phyloP scores from a whole-genome alignment of 164 flowering plant genomes.

The Umbellularia californica region DNA sequence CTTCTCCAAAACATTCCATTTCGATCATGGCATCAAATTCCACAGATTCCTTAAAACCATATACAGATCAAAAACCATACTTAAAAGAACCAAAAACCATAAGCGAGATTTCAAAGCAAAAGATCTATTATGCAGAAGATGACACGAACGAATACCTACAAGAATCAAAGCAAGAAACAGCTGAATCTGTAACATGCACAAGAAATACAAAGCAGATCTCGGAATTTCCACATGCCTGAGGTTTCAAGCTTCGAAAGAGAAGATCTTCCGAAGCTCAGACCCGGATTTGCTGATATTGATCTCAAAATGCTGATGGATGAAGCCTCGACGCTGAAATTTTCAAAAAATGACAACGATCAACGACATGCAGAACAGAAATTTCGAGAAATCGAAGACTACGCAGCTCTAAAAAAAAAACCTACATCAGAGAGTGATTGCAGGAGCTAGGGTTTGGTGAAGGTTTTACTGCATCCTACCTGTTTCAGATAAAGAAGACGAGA shows the following conservation, averaged over 20 bases:
- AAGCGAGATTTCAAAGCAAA: too few relatives aligned
- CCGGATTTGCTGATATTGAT: background rate
- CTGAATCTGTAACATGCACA: too few relatives aligned
- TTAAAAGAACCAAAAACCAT: too few relatives aligned
- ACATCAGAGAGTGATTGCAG: background rate
- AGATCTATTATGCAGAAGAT: too few relatives aligned
- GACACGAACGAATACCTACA: too few relatives aligned
- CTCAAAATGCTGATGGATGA: background rate
- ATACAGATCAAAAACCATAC: too few relatives aligned
- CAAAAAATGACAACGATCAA: background rate
- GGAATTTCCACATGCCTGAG: too few relatives aligned
- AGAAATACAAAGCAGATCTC: too few relatives aligned
- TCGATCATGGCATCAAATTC: too few relatives aligned
- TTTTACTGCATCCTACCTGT: background rate
- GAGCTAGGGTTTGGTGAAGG: background rate
- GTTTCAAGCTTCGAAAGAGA: background rate
- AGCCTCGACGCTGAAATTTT: background rate
- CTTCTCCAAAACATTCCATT: too few relatives aligned
- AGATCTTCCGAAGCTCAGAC: background rate
- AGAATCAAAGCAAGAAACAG: too few relatives aligned
- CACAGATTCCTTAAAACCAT: too few relatives aligned
- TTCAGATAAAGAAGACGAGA: background rate
- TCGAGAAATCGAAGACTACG: background rate
- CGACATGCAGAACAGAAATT: background rate
- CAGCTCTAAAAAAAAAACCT: background rate